phyloP scores from a whole-genome alignment of 1,284 basidiomycete species.

The Chondrostereum purpureum region DNA sequence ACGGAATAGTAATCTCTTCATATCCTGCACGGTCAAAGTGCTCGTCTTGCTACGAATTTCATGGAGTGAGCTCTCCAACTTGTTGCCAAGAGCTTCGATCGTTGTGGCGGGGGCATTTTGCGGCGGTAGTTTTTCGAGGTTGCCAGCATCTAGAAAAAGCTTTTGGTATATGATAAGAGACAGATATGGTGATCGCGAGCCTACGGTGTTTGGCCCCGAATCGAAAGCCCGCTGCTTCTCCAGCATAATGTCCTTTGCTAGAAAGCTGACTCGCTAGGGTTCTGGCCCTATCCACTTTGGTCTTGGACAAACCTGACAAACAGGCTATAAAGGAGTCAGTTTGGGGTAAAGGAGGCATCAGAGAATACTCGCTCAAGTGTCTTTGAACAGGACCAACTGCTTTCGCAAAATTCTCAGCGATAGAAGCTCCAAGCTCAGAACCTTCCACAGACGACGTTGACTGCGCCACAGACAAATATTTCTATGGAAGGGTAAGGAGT shows the following conservation, averaged over 20 bases:
- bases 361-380: conserved; percentile 55
- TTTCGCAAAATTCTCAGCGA: conserved; percentile 82
- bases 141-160: conserved; percentile 36
- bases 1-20: conserved; percentile 83
- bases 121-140: conserved; percentile 59
- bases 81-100: conserved; percentile 59
- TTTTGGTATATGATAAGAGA: conserved; percentile 10
- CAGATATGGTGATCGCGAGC: neutral
- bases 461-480: conserved; percentile 75
- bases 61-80: conserved; percentile 62
- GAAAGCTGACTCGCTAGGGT: conserved; percentile 75
- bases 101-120: conserved; percentile 50
- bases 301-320: conserved; percentile 47
- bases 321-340: conserved; percentile 39
- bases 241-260: conserved; percentile 80
- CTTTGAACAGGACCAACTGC: conserved; percentile 74
- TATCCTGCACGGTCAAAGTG: conserved; percentile 68
- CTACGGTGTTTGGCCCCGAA: conserved; percentile 51
- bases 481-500: conserved; percentile 36
- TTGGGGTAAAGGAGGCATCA: neutral
- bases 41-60: conserved; percentile 70
- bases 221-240: conserved; percentile 80
- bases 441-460: conserved; percentile 61
- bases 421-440: conserved; percentile 83
- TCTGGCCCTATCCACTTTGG: conserved; percentile 73